Conservation (phyloP, 257 asterid genomes). For the Gentiana dahurica region DNA sequence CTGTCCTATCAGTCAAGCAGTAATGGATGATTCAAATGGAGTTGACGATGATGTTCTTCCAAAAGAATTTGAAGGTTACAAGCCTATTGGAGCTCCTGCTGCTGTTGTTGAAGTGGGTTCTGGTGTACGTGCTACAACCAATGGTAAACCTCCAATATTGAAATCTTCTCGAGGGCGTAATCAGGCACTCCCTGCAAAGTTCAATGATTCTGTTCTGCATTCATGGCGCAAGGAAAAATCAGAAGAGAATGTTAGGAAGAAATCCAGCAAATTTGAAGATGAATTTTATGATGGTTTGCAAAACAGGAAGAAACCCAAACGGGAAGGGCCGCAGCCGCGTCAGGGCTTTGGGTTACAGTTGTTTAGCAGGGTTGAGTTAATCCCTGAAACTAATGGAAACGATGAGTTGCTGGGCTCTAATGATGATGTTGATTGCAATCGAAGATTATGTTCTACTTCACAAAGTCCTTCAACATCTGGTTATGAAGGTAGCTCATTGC, state of each 20-base stretch:
- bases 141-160: constrained; percentile 44
- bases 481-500: constrained; percentile 34
- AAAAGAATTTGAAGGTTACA: constrained; percentile 30
- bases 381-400: constrained; percentile 5
- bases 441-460: constrained; percentile 25
- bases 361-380: constrained; percentile 7
- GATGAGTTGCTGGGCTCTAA: constrained; percentile 1
- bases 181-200: constrained; percentile 50
- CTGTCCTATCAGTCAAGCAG: constrained; percentile 10
- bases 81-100: too few relatives aligned
- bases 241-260: neutral
- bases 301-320: constrained; percentile 34
- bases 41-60: constrained; percentile 33
- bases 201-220: constrained; percentile 50
- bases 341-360: constrained; percentile 18
- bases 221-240: constrained; percentile 57
- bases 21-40: constrained; percentile 15
- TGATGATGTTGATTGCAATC: constrained; percentile 5
- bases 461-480: constrained; percentile 46
- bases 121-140: constrained; percentile 21
- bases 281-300: constrained; percentile 18
- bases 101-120: constrained; percentile 16
- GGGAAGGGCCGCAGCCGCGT: constrained; percentile 18
- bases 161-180: constrained; percentile 78
- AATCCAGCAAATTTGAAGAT: neutral